Conservation (phyloP, 805 yeast species). For the Candida berthetii region DNA sequence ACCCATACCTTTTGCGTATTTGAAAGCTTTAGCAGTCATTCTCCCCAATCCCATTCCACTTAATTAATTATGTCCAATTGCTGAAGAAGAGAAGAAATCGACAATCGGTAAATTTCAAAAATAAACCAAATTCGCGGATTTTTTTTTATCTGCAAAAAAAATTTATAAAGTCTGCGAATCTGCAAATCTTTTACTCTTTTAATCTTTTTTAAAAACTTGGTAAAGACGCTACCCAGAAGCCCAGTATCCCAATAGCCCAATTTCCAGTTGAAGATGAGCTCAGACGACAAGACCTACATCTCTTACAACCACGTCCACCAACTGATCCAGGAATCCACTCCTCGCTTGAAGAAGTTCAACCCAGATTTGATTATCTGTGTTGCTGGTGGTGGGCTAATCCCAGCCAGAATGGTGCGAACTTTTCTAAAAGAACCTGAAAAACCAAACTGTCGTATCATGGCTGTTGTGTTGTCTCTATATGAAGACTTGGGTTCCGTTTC, state of each 20-base stretch:
- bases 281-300: constrained; percentile 50
- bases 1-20: constrained; percentile 19
- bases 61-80: neutral
- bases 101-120: too few species aligned
- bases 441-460: constrained; percentile 90
- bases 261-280: too few species aligned
- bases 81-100: too few species aligned
- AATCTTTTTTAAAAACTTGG: too few species aligned
- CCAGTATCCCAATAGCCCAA: too few species aligned
- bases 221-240: too few species aligned
- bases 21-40: constrained; percentile 13
- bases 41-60: too few species aligned
- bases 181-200: too few species aligned
- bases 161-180: too few species aligned
- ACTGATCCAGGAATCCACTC: constrained; percentile 58
- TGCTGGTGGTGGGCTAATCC: constrained; percentile 98
- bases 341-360: constrained; percentile 59
- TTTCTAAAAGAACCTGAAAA: constrained; percentile 83
- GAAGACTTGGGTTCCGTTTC: constrained; percentile 71
- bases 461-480: constrained; percentile 86
- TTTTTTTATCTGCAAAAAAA: too few species aligned
- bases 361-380: constrained; percentile 93
- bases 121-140: too few species aligned
- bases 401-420: constrained; percentile 92
- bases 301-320: constrained; percentile 80